Evolutionary conservation across 2,329 filamentous ascomycete species (phyloP).

Genomic region (Plenodomus biglobosus): DNA sequence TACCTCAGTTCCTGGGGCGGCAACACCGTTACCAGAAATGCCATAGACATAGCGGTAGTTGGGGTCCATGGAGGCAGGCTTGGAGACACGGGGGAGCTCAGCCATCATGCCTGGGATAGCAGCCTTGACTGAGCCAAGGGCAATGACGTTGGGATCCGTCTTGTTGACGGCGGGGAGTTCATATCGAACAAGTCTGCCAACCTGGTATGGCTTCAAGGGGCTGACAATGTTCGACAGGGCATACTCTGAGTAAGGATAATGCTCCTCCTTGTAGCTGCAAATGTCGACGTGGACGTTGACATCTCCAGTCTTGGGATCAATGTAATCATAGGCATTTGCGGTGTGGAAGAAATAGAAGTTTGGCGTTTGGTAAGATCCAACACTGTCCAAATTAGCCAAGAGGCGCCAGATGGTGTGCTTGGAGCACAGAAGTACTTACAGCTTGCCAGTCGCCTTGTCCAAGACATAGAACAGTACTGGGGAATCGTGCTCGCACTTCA

Average conservation of each 20-base stretch:
- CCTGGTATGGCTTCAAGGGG: slow-evolving; percentile 1
- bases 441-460: background rate
- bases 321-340: slow-evolving; percentile 2
- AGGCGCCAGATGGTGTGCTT: too few relatives aligned
- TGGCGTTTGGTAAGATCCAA: background rate
- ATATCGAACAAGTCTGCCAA: background rate
- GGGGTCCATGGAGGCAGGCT: background rate
- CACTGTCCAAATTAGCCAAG: too few relatives aligned
- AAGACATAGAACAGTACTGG: background rate
- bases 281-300: slow-evolving; percentile 1
- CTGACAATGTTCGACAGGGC: background rate
- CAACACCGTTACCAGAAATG: background rate
- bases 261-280: background rate
- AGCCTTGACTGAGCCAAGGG: background rate
- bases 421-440: background rate
- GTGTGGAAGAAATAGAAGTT: slow-evolving; percentile 3
- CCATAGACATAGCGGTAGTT: slow-evolving; percentile 5
- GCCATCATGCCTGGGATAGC: slow-evolving; percentile 1
- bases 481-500: slow-evolving; percentile 2
- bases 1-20: background rate
- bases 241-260: slow-evolving; percentile 1
- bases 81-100: background rate
- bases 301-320: background rate
- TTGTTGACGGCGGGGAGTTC: background rate
- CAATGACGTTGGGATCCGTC: background rate